Base-by-base conservation (phyloP, 1,139 yeast species). In the Yamadazyma aaseri region DNA sequence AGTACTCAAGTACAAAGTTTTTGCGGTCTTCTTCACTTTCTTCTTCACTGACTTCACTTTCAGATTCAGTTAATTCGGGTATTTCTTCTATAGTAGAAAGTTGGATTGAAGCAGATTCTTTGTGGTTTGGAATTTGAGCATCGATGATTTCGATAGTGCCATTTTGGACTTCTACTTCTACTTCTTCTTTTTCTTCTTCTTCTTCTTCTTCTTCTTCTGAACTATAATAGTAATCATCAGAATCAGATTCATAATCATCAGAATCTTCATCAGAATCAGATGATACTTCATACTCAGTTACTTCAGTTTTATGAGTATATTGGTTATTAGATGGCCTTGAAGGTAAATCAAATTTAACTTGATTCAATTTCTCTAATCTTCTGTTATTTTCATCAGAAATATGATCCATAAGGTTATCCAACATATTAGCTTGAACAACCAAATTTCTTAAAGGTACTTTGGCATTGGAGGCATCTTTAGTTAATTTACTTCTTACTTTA, bases 351-450 rank as follows among this genome's bases (percentile, higher is more conserved):
- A 51, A 39, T 33, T 42, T 41, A 26, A 51, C 50, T 30, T 36
- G 32, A 26, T 46, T 45, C 20, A 46, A 38, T 14, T 41, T 44
- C 20, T 41, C 47, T 27, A 49, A 45, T 44, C 63, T 49, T 41
- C 56, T 61, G 31, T 54, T 55, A 16, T 63, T 56, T 46, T 62
- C 71, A 8, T 49, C 50, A 10, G 60, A 46, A 22, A 69, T 66
- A 41, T 59, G 59, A 48, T 79, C 89, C 78, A 84, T 79, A 29
- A 85, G 54, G 43, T 69, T 69, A 51, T 85, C 95, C 40, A 85
- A 67, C 65, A 85, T 63, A 56, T 84, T 85, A 13, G 94, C 92
- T 57, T 85, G 94, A 21, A 79, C 72, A 3, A 85, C 90, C 30
- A 85, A 67, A 31, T 69, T 61, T 40, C 87, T 68, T 35, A 85